phyloP scores from a whole-genome alignment of 345 rosid species.

The Zanthoxylum bungeanum region DNA sequence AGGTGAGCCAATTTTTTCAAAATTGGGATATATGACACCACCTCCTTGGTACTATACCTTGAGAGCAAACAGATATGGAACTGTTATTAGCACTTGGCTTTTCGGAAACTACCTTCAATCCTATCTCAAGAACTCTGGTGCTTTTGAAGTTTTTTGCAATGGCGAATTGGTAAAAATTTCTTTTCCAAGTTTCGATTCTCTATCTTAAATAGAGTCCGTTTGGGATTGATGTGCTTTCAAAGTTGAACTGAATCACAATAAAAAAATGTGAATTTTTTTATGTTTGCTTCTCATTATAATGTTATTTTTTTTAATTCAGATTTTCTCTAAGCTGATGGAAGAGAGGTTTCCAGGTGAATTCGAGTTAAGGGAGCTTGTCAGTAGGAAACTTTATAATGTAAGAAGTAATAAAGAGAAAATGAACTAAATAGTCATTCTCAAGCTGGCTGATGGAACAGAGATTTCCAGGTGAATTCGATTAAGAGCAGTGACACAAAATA shows the following conservation, averaged over 20 bases:
- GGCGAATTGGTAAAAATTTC: slow-evolving; percentile 20
- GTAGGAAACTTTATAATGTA: slow-evolving; percentile 1
- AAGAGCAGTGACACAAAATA: background rate
- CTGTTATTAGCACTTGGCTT: slow-evolving; percentile 25
- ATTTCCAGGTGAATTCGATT: slow-evolving; percentile 30
- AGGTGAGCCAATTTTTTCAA: slow-evolving; percentile 27
- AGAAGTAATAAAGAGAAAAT: too few relatives aligned
- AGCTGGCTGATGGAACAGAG: slow-evolving; percentile 24
- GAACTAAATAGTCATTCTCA: too few relatives aligned
- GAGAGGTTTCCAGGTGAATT: slow-evolving; percentile 30
- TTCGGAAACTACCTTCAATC: slow-evolving; percentile 31
- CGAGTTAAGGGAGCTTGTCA: slow-evolving; percentile 27
- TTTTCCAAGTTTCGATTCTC: too few relatives aligned
- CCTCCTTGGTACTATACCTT: slow-evolving; percentile 27
- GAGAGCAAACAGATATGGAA: slow-evolving; percentile 25
- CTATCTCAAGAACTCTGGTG: slow-evolving; percentile 26
- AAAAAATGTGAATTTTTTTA: background rate
- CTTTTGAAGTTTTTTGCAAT: slow-evolving; percentile 32
- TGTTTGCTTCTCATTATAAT: background rate
- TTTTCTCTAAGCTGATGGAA: slow-evolving; percentile 32
- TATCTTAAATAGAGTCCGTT: background rate
- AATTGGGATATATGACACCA: slow-evolving; percentile 20
- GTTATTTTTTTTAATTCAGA: background rate
- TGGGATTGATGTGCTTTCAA: background rate
- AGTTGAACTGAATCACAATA: too few relatives aligned